These are phyloP conservation scores for Vicia faba DNA, from an alignment of 306 rosid species.

Conservation along the genomic window DNA sequence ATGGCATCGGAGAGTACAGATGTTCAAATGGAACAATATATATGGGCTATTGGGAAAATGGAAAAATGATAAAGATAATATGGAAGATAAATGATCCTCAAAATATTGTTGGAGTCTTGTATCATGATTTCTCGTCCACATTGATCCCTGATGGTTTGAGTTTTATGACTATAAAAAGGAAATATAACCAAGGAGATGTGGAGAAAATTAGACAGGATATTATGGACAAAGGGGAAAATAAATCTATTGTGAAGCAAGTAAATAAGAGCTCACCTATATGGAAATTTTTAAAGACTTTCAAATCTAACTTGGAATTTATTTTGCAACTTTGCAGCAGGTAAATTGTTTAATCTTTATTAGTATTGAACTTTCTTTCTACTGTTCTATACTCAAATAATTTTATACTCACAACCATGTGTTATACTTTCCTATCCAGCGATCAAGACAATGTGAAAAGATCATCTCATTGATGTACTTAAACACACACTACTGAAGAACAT, in stretches of 20 bases:
- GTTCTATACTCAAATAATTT: not conserved
- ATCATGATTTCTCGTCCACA: too few species aligned
- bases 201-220: conserved; percentile 24
- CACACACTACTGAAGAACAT: not conserved
- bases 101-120: too few species aligned
- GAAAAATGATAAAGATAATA: too few species aligned
- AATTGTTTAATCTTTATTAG: not conserved
- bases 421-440: not conserved
- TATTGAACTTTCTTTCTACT: not conserved
- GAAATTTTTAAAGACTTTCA: conserved; percentile 39
- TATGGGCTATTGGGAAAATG: too few species aligned
- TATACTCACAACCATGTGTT: not conserved
- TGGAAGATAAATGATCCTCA: too few species aligned
- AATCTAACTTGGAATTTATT: conserved; percentile 49
- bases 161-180: too few species aligned
- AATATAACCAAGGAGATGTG: too few species aligned
- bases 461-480: not conserved
- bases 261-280: conserved; percentile 49
- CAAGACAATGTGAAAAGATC: not conserved
- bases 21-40: too few species aligned
- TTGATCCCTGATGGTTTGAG: too few species aligned
- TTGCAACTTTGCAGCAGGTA: conserved; percentile 58
- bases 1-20: too few species aligned
- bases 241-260: conserved; percentile 44
- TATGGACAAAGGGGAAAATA: conserved; percentile 50